Percentiles rank a stretch among this genome's conserved stretches.
These are phyloP conservation scores for Epichloe uncinata DNA, from an alignment of 2,329 filamentous ascomycete species.

Conservation along the genomic window DNA sequence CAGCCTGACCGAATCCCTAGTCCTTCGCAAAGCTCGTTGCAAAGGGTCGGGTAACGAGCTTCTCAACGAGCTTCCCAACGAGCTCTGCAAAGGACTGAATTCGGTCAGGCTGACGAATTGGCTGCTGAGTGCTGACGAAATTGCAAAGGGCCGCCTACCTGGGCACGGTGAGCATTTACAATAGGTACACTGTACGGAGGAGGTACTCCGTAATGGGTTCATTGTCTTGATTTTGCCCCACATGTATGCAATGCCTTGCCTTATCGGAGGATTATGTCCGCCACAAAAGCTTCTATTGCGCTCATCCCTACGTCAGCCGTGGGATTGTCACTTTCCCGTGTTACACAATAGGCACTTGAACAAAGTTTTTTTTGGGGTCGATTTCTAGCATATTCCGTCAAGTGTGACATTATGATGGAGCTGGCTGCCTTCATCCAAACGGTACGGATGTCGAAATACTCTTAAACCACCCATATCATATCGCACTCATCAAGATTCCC, in stretches of 20 bases:
- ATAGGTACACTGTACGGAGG: not conserved
- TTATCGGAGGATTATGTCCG: constrained; percentile 1
- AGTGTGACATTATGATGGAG: not conserved
- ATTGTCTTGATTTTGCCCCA: not conserved
- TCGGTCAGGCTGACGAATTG: too few relatives aligned
- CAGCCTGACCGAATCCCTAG: too few relatives aligned
- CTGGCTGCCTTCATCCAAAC: not conserved
- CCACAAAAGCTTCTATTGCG: not conserved
- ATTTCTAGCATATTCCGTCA: not conserved
- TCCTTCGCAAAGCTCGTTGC: too few relatives aligned
- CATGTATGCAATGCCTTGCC: too few relatives aligned
- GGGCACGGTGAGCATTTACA: not conserved
- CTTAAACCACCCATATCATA: too few relatives aligned
- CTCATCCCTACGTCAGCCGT: constrained; percentile 3
- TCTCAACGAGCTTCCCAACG: too few relatives aligned
- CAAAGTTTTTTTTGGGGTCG: not conserved
- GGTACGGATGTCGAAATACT: too few relatives aligned
- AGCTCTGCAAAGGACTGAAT: too few relatives aligned
- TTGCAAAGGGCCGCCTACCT: too few relatives aligned
- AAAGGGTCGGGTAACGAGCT: too few relatives aligned
- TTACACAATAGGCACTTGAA: not conserved
- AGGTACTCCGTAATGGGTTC: not conserved
- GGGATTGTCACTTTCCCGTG: not conserved
- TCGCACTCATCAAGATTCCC: not conserved
- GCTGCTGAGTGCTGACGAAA: too few relatives aligned